A percentile compares a stretch with the other conserved stretches of the same genome.
Conservation (phyloP, 345 rosid genomes). For the Lepidium africanum region DNA sequence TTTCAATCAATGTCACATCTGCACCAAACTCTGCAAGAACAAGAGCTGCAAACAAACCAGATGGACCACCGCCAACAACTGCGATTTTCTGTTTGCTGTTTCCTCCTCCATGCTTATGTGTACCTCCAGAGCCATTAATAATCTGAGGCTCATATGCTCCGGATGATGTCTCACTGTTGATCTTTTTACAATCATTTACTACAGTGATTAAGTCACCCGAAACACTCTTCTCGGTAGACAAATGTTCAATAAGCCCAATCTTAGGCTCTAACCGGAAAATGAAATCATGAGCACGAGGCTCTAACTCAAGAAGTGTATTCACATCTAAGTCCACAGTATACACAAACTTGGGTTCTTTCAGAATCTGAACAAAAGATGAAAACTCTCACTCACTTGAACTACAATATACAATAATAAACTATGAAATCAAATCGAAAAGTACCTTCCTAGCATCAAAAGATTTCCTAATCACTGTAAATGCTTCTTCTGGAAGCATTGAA, state of each 20-base stretch:
- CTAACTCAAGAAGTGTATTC: conserved; percentile 56
- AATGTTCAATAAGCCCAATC: conserved; percentile 63
- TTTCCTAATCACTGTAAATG: conserved; percentile 70
- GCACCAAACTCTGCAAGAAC: conserved; percentile 96
- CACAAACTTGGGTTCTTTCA: conserved; percentile 86
- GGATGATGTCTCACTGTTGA: neutral
- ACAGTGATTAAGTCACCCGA: conserved; percentile 53
- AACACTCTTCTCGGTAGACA: conserved; percentile 30
- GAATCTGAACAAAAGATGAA: conserved; percentile 37
- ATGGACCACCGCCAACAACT: conserved; percentile 90
- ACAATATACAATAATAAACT: neutral
- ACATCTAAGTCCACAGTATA: conserved; percentile 86
- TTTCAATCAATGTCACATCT: conserved; percentile 82
- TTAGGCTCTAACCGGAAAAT: conserved; percentile 62
- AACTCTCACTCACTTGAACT: conserved; percentile 8
- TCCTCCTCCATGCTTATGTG: conserved; percentile 19
- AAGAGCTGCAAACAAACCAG: conserved; percentile 89
- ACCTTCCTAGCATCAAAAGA: conserved; percentile 98
- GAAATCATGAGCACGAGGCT: conserved; percentile 86
- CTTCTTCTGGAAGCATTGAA: conserved; percentile 76
- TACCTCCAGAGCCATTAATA: conserved; percentile 16
- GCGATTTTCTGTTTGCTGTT: conserved; percentile 53
- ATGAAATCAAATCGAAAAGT: neutral
- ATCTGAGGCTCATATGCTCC: conserved; percentile 13
- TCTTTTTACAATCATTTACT: conserved; percentile 38